Percentiles rank a stretch among this genome's conserved stretches.
These are phyloP conservation scores for Coemansia sp. DNA, from an alignment of 192 early-diverging fungal species.

Conservation along the genomic window DNA sequence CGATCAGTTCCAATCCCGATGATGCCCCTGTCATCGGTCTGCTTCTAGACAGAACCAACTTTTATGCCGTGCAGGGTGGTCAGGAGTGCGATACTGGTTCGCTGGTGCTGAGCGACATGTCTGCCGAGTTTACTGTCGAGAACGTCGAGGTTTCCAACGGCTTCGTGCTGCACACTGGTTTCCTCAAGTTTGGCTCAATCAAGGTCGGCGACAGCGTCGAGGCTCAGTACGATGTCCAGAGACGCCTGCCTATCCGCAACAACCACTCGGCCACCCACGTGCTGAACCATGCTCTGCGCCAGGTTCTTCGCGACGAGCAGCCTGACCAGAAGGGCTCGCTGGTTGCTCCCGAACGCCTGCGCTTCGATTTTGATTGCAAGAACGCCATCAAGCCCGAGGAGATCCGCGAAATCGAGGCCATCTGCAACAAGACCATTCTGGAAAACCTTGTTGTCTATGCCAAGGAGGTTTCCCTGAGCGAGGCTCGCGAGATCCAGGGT, in stretches of 20 bases:
- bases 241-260: conserved; percentile 87
- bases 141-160: conserved; percentile 92
- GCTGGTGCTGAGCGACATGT: conserved; percentile 77
- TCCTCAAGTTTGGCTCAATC: conserved; percentile 86
- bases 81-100: conserved; percentile 92
- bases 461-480: conserved; percentile 78
- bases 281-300: conserved; percentile 90
- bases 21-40: conserved; percentile 78
- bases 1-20: conserved; percentile 46
- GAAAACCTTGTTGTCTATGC: conserved; percentile 75
- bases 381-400: conserved; percentile 64
- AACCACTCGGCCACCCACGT: conserved; percentile 97
- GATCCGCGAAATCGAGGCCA: conserved; percentile 70
- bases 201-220: conserved; percentile 68
- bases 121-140: conserved; percentile 88
- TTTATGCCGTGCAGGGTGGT: conserved; percentile 97
- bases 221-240: conserved; percentile 83
- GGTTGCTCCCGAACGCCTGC: conserved; percentile 92
- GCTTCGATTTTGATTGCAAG: conserved; percentile 93
- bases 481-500: conserved; percentile 84
- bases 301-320: conserved; percentile 72
- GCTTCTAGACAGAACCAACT: conserved; percentile 92
- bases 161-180: conserved; percentile 94
- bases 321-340: conserved; percentile 94
- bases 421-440: conserved; percentile 75